A percentile compares a stretch with the other conserved stretches of the same genome.
Conservation (phyloP, 73 alveolate genomes). For the Paramecium pentaurelia region DNA sequence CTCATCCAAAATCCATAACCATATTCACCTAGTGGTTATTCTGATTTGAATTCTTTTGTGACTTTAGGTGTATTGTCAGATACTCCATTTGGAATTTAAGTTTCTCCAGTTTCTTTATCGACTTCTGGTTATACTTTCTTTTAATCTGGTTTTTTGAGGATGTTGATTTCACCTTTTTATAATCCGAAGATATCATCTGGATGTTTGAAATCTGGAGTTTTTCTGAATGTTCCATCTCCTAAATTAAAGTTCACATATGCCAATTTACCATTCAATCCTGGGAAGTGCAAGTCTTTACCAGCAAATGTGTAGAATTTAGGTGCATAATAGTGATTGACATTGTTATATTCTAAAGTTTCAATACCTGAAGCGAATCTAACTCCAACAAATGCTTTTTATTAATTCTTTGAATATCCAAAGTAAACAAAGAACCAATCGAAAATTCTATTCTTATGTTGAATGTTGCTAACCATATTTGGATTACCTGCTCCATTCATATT, state of each 20-base stretch:
- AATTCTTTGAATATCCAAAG: background rate
- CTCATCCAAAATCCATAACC: slow-evolving; percentile 49
- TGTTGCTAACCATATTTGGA: slow-evolving; percentile 3
- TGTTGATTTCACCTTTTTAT: background rate
- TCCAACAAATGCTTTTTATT: background rate
- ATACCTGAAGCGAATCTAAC: background rate
- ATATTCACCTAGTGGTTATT: background rate
- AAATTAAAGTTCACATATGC: slow-evolving; percentile 10
- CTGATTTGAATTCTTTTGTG: background rate
- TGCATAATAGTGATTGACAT: background rate
- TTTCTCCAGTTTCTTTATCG: background rate
- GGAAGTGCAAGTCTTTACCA: slow-evolving; percentile 5
- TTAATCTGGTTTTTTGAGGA: background rate
- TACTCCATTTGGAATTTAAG: background rate
- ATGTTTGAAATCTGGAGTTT: background rate
- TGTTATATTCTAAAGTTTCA: background rate
- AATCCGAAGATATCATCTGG: background rate
- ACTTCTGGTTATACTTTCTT: slow-evolving; percentile 1
- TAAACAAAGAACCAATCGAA: slow-evolving; percentile 36
- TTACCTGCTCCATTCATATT: slow-evolving; percentile 53
- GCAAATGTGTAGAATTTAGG: background rate
- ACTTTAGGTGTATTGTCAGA: background rate
- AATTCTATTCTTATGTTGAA: slow-evolving; percentile 25
- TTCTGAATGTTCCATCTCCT: slow-evolving; percentile 40
- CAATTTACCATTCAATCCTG: slow-evolving; percentile 37